Evolutionary conservation across 2,329 filamentous ascomycete species (phyloP).

Genomic region (Sporothrix mexicana): DNA sequence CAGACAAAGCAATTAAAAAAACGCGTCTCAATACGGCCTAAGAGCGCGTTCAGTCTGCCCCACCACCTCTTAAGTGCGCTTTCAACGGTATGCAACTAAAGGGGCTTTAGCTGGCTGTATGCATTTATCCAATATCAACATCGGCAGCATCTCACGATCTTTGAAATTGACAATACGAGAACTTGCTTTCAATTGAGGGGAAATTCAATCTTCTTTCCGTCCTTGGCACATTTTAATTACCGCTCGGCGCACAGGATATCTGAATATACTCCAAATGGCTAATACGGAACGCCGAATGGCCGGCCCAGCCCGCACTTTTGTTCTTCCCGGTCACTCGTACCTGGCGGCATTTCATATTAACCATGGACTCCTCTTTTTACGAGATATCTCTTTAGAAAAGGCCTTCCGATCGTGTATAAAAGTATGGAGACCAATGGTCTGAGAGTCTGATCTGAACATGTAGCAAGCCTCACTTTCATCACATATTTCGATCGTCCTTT

Average conservation of each 20-base stretch:
- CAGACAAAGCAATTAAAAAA: constrained; percentile 10
- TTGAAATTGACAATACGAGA: neutral
- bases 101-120: neutral
- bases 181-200: neutral
- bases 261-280: neutral
- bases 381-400: too few species aligned
- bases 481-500: neutral
- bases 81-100: neutral
- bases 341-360: neutral
- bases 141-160: neutral
- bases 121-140: neutral
- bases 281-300: neutral
- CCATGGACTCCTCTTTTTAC: neutral
- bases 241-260: neutral
- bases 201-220: neutral
- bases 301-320: neutral
- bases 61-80: neutral
- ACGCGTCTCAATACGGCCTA: neutral
- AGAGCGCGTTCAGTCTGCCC: neutral
- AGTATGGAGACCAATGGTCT: too few species aligned
- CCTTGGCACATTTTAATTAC: neutral
- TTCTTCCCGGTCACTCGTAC: neutral
- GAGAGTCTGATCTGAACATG: too few species aligned
- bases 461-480: neutral
- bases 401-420: neutral